Base-by-base conservation (phyloP, 495 filamentous ascomycete genomes). In the Penicillium subrubescens region DNA sequence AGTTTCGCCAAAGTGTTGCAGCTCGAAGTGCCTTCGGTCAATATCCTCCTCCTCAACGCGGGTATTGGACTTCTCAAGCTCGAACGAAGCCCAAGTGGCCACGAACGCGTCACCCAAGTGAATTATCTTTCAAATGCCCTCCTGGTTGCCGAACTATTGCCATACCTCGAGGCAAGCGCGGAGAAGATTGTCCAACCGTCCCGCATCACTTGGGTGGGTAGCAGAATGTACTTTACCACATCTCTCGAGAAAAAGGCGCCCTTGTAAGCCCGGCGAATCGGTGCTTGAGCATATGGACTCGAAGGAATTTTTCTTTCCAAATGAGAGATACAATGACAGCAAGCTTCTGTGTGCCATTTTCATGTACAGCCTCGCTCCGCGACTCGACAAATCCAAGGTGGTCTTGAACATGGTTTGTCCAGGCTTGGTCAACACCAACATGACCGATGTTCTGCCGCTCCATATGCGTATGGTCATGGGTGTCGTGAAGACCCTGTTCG, bases 121-220 rank as follows among this genome's bases (percentile, higher is more conserved):
- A 80, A 79, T 48, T 71, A 75, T 58, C 63, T 65, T 46, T 76
- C 77, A 19, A 75, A 76, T 58, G 71, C 68, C 27, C 63, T 80
- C 8, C 58, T 80, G 21, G 29, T 73, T 8, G 48, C 74, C 0
- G 64, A 67, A 41, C 67, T 79, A n/a, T 54, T 79, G 14, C 77
- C 77, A 10, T 59, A 69, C 39, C 73, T 79, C 7, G 34, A 74
- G 61, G 43, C 59, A 11, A 54, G 73, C 0, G 71, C 70, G 1
- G 54, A 62, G 27, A 68, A 59, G 48, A 60, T 59, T 2, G 62
- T 67, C 15, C 33, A 46, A 6, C 71, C 75, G 7, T 46, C 71
- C 5, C 69, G 71, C 5, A 65, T 77, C 37, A 74, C 61, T 44
- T 77, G 73, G 71, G 64, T 78, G 15, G 76, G 76, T 46, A 77